Evolutionary conservation across 208 protist species (phyloP).

Genomic region (Wallacemonas sp.): DNA sequence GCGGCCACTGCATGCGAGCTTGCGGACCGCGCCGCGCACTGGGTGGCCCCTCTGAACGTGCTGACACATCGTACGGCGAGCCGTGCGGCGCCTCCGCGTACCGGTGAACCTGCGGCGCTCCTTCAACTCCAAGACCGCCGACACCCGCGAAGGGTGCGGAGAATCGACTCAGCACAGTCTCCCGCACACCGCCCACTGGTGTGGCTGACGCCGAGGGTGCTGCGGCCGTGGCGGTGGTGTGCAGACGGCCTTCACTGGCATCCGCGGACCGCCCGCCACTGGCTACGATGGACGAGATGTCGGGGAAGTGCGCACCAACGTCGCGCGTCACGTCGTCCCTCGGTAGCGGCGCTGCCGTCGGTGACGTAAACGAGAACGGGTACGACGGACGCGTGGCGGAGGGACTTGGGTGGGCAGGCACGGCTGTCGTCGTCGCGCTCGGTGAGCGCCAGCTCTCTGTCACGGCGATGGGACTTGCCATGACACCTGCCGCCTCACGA

Average conservation of each 20-base stretch:
- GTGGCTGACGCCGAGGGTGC: neutral
- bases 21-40: neutral
- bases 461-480: neutral
- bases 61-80: neutral
- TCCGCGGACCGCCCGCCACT: neutral
- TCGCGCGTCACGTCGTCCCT: neutral
- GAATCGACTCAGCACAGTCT: no score
- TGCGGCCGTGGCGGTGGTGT: neutral
- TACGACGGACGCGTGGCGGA: slow-evolving; percentile 2
- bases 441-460: slow-evolving; percentile 2
- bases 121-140: no score
- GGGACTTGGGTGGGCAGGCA: slow-evolving; percentile 2
- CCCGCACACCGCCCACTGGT: no score
- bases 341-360: neutral
- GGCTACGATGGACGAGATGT: neutral
- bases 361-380: neutral
- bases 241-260: neutral
- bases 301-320: neutral
- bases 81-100: neutral
- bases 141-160: no score
- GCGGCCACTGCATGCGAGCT: neutral
- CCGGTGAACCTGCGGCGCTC: neutral
- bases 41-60: no score
- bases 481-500: no score
- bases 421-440: neutral